These are phyloP conservation scores for Phialemoniopsis sp. DNA, from an alignment of 2,329 filamentous ascomycete genomes.

Conservation along the genomic window DNA sequence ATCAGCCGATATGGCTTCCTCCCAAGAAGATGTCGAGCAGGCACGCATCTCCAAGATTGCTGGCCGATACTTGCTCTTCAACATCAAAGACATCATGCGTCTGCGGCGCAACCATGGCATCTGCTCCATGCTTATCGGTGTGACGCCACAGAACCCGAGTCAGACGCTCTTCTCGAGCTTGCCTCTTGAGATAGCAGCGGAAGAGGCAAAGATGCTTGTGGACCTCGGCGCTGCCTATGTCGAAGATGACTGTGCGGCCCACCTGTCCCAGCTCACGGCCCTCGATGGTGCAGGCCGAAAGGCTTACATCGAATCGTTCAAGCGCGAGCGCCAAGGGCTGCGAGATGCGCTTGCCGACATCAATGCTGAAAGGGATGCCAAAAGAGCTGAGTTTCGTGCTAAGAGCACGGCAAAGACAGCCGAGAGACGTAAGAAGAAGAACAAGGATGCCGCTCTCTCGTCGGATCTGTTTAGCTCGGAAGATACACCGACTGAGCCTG, in stretches of 20 bases:
- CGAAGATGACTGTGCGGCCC: slow-evolving; percentile 72
- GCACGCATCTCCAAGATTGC: slow-evolving; percentile 73
- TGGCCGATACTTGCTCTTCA: slow-evolving; percentile 84
- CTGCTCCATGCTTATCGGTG: slow-evolving; percentile 81
- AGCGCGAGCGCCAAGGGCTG: slow-evolving; percentile 34
- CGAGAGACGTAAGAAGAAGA: background rate
- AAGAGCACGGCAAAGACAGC: slow-evolving; percentile 3
- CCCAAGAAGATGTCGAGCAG: no score
- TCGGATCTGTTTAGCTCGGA: background rate
- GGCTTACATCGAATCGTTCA: slow-evolving; percentile 59
- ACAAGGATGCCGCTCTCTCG: slow-evolving; percentile 2
- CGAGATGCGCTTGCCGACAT: slow-evolving; percentile 33
- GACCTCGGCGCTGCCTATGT: slow-evolving; percentile 73
- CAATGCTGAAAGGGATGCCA: slow-evolving; percentile 24
- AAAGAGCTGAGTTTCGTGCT: slow-evolving; percentile 10
- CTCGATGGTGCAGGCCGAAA: slow-evolving; percentile 54
- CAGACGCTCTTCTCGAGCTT: slow-evolving; percentile 92
- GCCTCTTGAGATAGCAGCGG: slow-evolving; percentile 83
- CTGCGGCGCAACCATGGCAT: slow-evolving; percentile 79
- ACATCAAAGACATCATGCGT: slow-evolving; percentile 72
- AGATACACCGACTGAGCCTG: background rate
- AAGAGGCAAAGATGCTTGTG: slow-evolving; percentile 80
- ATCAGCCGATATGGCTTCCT: no score
- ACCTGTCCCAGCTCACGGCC: slow-evolving; percentile 59
- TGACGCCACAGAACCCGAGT: slow-evolving; percentile 85